Percentiles rank a stretch among this genome's conserved stretches.
Evolutionary conservation across 2,329 filamentous ascomycete species (phyloP).

Genomic region (Colletotrichum higginsianum): DNA sequence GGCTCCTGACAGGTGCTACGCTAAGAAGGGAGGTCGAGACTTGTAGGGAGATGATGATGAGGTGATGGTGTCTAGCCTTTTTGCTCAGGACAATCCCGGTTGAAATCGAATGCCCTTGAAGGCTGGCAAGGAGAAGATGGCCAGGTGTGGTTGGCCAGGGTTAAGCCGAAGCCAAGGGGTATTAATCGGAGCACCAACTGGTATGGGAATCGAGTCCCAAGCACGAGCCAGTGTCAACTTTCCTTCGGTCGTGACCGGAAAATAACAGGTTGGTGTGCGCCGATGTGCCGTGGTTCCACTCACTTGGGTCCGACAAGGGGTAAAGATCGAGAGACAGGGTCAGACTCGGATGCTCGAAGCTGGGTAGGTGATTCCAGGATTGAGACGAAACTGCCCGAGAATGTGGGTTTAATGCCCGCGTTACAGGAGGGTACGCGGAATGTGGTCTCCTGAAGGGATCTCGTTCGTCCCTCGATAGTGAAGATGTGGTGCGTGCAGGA

Average conservation of each 20-base stretch:
- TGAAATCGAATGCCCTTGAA: constrained; percentile 29
- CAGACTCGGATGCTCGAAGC: constrained; percentile 27
- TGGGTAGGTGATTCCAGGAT: constrained; percentile 7
- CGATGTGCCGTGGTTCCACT: constrained; percentile 36
- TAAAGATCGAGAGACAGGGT: constrained; percentile 26
- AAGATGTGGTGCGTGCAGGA: constrained; percentile 2
- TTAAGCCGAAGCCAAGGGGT: constrained; percentile 22
- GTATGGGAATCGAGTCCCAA: constrained; percentile 7
- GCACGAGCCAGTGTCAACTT: not conserved
- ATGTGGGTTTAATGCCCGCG: constrained; percentile 24
- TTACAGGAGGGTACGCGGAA: constrained; percentile 26
- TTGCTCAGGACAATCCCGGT: constrained; percentile 32
- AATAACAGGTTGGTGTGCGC: constrained; percentile 5
- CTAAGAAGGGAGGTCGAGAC: constrained; percentile 31
- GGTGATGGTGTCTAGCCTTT: constrained; percentile 30
- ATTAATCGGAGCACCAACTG: constrained; percentile 19
- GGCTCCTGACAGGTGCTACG: constrained; percentile 35
- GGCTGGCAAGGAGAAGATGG: constrained; percentile 11
- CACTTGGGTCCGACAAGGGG: constrained; percentile 28
- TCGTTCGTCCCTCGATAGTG: constrained; percentile 10
- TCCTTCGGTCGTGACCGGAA: not conserved
- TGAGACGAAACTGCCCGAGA: constrained; percentile 25
- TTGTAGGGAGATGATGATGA: constrained; percentile 21
- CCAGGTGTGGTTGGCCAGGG: constrained; percentile 31
- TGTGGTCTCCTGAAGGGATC: constrained; percentile 1